Conservation (phyloP, 768 basidiomycete genomes). For the Boletus speciosus region DNA sequence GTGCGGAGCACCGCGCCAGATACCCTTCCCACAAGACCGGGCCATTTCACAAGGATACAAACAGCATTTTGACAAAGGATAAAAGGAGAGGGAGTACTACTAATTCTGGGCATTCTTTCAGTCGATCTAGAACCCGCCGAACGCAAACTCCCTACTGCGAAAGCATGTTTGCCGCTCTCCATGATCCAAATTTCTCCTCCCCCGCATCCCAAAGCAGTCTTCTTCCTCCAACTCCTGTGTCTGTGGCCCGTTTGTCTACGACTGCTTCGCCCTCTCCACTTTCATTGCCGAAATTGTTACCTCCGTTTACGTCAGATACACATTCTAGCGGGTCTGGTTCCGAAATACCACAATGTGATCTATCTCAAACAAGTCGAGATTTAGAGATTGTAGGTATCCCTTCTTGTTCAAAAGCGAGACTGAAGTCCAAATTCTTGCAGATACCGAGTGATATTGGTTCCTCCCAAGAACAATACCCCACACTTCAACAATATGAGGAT, state of each 20-base stretch:
- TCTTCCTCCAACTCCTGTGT: not conserved
- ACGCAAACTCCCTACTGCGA: conserved; percentile 14
- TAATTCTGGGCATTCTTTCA: conserved; percentile 34
- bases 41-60: conserved; percentile 22
- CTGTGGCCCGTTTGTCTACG: conserved; percentile 3
- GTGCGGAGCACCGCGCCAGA: conserved; percentile 26
- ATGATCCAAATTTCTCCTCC: conserved; percentile 1
- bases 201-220: conserved; percentile 1
- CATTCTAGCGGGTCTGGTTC: conserved; percentile 12
- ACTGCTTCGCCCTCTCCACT: conserved; percentile 13
- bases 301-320: conserved; percentile 11
- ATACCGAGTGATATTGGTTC: conserved; percentile 25
- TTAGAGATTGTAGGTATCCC: conserved; percentile 28
- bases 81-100: conserved; percentile 35
- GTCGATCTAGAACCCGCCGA: conserved; percentile 32
- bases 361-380: conserved; percentile 23
- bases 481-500: not conserved
- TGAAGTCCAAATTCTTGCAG: conserved; percentile 17
- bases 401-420: not conserved
- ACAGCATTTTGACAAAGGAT: conserved; percentile 13
- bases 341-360: conserved; percentile 17
- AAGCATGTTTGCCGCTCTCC: conserved; percentile 12
- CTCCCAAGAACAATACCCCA: not conserved
- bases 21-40: conserved; percentile 31
- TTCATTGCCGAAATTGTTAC: conserved; percentile 13